A percentile compares a stretch with the other conserved stretches of the same genome.
These are phyloP conservation scores for Kwoniella europaea DNA, from an alignment of 768 basidiomycete genomes.

Conservation along the genomic window DNA sequence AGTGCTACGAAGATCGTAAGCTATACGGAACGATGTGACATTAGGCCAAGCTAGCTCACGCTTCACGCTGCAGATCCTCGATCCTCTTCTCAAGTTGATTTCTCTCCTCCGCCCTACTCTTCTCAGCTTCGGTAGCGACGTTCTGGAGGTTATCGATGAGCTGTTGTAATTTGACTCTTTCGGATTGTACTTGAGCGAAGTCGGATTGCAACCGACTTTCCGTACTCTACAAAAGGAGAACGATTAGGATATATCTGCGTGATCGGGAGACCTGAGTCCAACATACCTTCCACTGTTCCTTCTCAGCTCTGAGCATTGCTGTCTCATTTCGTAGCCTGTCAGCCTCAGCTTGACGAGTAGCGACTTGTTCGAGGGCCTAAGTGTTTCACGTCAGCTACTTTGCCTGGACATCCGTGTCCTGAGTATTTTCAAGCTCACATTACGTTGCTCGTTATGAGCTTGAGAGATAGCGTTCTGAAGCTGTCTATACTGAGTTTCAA, in stretches of 20 bases:
- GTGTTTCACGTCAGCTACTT: constrained; percentile 3
- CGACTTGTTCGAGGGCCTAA: constrained; percentile 70
- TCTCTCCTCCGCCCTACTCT: constrained; percentile 80
- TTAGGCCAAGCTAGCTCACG: constrained; percentile 62
- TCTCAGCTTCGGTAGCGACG: constrained; percentile 86
- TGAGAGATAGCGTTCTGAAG: constrained; percentile 39
- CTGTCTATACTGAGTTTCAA: constrained; percentile 41
- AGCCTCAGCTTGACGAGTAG: constrained; percentile 65
- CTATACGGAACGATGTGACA: neutral
- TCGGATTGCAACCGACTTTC: constrained; percentile 83
- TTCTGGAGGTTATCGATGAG: constrained; percentile 86
- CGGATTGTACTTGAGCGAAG: constrained; percentile 76
- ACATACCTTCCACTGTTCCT: constrained; percentile 81
- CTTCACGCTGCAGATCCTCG: constrained; percentile 76
- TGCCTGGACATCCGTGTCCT: neutral
- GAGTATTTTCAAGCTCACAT: constrained; percentile 27
- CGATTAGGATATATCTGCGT: no score
- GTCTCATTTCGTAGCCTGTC: constrained; percentile 84
- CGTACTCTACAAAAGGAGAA: constrained; percentile 62
- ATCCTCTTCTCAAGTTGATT: constrained; percentile 78
- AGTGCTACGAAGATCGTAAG: constrained; percentile 37
- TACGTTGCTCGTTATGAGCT: constrained; percentile 40
- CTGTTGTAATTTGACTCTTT: constrained; percentile 82
- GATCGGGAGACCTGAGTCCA: no score
- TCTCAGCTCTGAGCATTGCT: constrained; percentile 88